Conservation (phyloP, 129 eudicot species). For the Sambucus nigra region DNA sequence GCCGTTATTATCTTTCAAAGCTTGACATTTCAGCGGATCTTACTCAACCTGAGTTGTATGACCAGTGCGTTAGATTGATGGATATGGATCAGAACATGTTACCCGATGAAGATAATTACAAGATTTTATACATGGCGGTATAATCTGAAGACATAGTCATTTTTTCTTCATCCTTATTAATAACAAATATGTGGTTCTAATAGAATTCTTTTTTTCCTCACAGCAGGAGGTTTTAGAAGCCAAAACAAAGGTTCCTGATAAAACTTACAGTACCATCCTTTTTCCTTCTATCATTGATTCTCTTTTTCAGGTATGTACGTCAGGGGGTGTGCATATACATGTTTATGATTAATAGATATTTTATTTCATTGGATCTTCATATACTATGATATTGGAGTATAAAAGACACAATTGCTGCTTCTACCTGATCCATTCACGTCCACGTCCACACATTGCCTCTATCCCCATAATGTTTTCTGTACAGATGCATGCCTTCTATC, state of each 20-base stretch:
- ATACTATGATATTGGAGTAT: neutral
- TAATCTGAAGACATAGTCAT: too few relatives aligned
- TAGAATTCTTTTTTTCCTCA: neutral
- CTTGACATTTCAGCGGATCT: conserved; percentile 79
- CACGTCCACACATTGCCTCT: neutral
- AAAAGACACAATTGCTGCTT: neutral
- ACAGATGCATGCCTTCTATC: too few relatives aligned
- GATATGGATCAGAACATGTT: conserved; percentile 24
- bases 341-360: neutral
- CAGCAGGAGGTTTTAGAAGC: conserved; percentile 38
- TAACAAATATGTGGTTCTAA: neutral
- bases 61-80: conserved; percentile 39
- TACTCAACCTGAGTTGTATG: conserved; percentile 57
- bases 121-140: conserved; percentile 60
- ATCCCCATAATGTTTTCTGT: neutral
- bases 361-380: neutral
- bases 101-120: conserved; percentile 41
- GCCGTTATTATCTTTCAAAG: conserved; percentile 52
- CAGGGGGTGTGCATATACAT: neutral
- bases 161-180: too few relatives aligned
- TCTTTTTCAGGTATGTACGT: conserved; percentile 54
- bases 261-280: conserved; percentile 16
- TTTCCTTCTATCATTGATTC: conserved; percentile 43
- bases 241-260: conserved; percentile 16
- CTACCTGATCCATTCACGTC: neutral